Conservation (phyloP, 805 yeast genomes). For the Saccharomycopsis selenospora region DNA sequence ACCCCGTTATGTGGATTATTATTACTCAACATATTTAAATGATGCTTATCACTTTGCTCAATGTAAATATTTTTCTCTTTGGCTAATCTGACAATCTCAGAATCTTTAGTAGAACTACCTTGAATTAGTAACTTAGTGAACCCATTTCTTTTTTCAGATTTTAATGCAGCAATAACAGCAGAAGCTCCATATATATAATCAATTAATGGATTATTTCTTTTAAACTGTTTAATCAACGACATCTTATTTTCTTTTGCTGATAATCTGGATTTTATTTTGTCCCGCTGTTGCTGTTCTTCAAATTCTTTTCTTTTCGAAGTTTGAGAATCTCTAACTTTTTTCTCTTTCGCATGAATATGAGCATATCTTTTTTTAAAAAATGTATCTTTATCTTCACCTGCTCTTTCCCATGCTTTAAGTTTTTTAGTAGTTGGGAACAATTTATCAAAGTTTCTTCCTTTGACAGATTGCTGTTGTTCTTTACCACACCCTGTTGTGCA, state of each 20-base stretch:
- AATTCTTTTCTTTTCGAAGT: background rate
- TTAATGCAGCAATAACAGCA: constrained; percentile 64
- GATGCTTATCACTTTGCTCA: constrained; percentile 23
- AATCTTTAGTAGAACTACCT: constrained; percentile 30
- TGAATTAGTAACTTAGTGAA: constrained; percentile 46
- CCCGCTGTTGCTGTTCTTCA: background rate
- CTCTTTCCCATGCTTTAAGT: constrained; percentile 60
- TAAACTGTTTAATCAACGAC: background rate
- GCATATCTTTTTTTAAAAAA: constrained; percentile 59
- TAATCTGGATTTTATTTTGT: background rate
- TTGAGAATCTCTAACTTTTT: constrained; percentile 21
- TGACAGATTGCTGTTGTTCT: no score
- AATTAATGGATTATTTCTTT: constrained; percentile 36
- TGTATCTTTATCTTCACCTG: constrained; percentile 51
- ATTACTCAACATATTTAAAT: constrained; percentile 11
- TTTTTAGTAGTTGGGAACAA: constrained; percentile 22
- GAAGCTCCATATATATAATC: constrained; percentile 76
- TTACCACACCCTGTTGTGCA: no score
- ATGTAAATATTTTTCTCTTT: constrained; percentile 30
- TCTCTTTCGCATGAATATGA: constrained; percentile 53
- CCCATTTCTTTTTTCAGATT: constrained; percentile 44
- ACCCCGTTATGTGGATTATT: constrained; percentile 20
- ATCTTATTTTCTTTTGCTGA: constrained; percentile 2
- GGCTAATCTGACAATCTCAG: constrained; percentile 43
- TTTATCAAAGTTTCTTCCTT: constrained; percentile 1